Evolutionary conservation across 2,329 filamentous ascomycete species (phyloP), one percentile per base, ranked within the genome.

Genomic region (Aspergillus hiratsukae): DNA sequence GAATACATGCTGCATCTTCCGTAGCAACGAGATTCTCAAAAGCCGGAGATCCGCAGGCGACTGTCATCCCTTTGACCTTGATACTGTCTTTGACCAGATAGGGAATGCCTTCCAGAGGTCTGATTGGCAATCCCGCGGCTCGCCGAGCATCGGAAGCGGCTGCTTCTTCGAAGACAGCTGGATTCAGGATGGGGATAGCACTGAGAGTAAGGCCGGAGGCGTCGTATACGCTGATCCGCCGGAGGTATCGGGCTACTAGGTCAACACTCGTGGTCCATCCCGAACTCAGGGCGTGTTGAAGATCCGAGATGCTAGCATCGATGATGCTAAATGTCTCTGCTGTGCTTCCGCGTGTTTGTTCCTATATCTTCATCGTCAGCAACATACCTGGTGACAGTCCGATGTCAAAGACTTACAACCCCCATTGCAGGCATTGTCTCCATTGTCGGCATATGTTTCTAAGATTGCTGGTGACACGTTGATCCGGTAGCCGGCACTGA

Each of bases 81-180:
- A 80, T 84, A 61, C 76, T 80, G 62, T 86, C 83, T 64, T 86
- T 85, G 61, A 83, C 72, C 0, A 81, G 82, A 57, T 76, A 84
- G 0, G 82, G 81, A 6, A 86, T 83, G 1, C 83, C 81, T 60
- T 86, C 81, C 0, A 85, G 70, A 0, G 71, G 72, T 2, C 77
- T 68, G 3, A 60, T 57, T 10, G 70, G 52, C 5, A 70, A 56
- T 2, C 75, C 76, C 9, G 69, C 63, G 17, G 72, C 72, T 43
- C 79, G 72, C 10, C 76, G 68, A 1, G 71, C 70, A 67, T 83
- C 80, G 2, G 80, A 80, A 4, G 74, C 76, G 3, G 68, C 65
- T 9, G 80, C 79, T 63, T 80, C 79, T 10, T 76, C 70, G 53
- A 82, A 76, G 4, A 76, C 75, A 21, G 69, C 62, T 2, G 69